These are phyloP conservation scores for Helotiales sp. DNA, from an alignment of 2,329 filamentous ascomycete species.

Conservation along the genomic window DNA sequence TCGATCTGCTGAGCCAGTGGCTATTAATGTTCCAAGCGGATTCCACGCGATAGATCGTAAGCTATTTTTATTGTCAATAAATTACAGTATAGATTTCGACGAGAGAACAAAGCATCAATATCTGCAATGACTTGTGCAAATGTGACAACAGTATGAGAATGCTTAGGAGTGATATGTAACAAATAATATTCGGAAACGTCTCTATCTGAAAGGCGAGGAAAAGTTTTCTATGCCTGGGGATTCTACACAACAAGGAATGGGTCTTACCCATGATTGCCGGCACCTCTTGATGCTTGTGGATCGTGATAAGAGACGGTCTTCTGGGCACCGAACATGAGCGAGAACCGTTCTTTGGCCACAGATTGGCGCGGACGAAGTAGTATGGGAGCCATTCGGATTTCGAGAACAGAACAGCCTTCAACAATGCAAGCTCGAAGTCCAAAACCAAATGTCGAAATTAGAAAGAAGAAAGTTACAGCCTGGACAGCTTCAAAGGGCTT, in stretches of 20 bases:
- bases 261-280: slow-evolving; percentile 56
- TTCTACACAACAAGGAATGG: background rate
- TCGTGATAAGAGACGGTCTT: slow-evolving; percentile 74
- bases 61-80: slow-evolving; percentile 42
- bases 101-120: background rate
- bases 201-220: no score
- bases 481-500: no score
- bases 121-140: background rate
- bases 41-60: slow-evolving; percentile 88
- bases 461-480: background rate
- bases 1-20: slow-evolving; percentile 72
- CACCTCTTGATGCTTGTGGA: slow-evolving; percentile 50
- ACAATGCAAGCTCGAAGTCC: background rate
- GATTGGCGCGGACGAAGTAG: slow-evolving; percentile 47
- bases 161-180: no score
- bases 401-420: background rate
- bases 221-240: no score
- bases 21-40: slow-evolving; percentile 77
- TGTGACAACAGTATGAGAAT: no score
- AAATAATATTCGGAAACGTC: no score
- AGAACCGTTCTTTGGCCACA: slow-evolving; percentile 70
- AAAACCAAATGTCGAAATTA: background rate
- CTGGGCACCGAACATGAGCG: slow-evolving; percentile 63
- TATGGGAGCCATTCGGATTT: slow-evolving; percentile 20
- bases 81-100: background rate